phyloP scores from a whole-genome alignment of 352 stramenopile genomes.

The Phytophthora syringae region DNA sequence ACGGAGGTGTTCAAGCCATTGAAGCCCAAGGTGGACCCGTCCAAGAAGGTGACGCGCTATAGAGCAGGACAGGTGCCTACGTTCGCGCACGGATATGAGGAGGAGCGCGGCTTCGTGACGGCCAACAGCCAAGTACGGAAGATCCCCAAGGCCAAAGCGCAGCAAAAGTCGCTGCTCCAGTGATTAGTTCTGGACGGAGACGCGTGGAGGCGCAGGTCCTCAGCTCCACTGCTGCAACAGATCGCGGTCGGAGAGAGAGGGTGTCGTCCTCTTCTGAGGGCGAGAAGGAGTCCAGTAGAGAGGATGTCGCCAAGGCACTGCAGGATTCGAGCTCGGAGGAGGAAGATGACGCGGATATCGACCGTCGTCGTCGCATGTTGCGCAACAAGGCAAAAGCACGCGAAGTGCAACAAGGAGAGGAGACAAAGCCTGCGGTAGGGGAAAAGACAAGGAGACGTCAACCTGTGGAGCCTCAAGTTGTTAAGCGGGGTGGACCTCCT shows the following conservation, averaged over 20 bases:
- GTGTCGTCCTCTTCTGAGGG: constrained; percentile 24
- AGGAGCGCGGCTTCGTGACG: constrained; percentile 82
- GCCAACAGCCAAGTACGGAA: constrained; percentile 67
- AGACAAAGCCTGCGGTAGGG: not conserved
- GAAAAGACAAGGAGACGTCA: constrained; percentile 24
- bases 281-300: constrained; percentile 27
- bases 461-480: constrained; percentile 44
- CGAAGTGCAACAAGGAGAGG: constrained; percentile 16
- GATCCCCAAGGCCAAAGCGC: constrained; percentile 27
- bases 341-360: constrained; percentile 70
- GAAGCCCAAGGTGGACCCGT: constrained; percentile 83
- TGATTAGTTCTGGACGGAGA: constrained; percentile 38
- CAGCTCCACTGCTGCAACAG: constrained; percentile 13
- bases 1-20: constrained; percentile 78
- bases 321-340: constrained; percentile 83
- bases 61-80: constrained; percentile 82
- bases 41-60: constrained; percentile 85
- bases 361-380: constrained; percentile 64
- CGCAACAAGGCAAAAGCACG: constrained; percentile 56
- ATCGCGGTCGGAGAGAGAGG: constrained; percentile 7
- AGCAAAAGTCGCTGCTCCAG: constrained; percentile 18
- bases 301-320: constrained; percentile 57
- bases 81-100: constrained; percentile 77
- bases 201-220: constrained; percentile 70
- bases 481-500: constrained; percentile 30